These are phyloP conservation scores for Epichloe scottii DNA, from an alignment of 2,329 filamentous ascomycete species.

Conservation along the genomic window DNA sequence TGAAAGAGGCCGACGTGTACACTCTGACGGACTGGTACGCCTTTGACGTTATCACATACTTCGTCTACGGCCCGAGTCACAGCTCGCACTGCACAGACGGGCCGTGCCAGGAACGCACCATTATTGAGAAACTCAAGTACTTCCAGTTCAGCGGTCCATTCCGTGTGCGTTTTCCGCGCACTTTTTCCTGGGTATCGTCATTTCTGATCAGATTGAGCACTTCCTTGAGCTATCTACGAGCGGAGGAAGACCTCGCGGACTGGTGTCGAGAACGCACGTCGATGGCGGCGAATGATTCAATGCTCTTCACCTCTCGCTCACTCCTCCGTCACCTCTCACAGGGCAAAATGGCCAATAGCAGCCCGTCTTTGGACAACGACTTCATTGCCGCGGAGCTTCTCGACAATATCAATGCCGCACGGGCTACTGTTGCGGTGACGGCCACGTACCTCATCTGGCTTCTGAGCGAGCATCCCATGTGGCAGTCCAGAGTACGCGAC, in stretches of 20 bases:
- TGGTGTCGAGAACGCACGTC: conserved; percentile 3
- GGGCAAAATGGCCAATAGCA: neutral
- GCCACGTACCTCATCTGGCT: conserved; percentile 6
- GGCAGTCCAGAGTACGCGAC: conserved; percentile 5
- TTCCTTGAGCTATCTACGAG: neutral
- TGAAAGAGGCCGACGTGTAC: conserved; percentile 1
- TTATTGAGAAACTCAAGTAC: conserved; percentile 3
- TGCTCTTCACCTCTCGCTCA: neutral
- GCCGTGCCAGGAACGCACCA: conserved; percentile 2
- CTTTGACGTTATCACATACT: conserved; percentile 5
- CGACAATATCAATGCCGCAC: conserved; percentile 6
- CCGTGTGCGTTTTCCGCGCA: neutral
- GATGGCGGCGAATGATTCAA: neutral
- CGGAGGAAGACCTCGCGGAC: conserved; percentile 2
- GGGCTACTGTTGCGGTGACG: conserved; percentile 4
- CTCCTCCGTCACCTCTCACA: neutral
- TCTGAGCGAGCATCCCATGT: conserved; percentile 2
- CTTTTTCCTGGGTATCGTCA: neutral
- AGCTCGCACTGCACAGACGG: neutral
- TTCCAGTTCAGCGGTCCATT: conserved; percentile 2
- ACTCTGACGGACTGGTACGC: conserved; percentile 4
- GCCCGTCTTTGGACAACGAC: neutral
- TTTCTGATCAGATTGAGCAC: neutral
- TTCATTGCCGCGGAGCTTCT: conserved; percentile 5
- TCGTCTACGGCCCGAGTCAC: conserved; percentile 1